phyloP scores from a whole-genome alignment of 106 monocot genomes.

The Amphibolis antarctica region DNA sequence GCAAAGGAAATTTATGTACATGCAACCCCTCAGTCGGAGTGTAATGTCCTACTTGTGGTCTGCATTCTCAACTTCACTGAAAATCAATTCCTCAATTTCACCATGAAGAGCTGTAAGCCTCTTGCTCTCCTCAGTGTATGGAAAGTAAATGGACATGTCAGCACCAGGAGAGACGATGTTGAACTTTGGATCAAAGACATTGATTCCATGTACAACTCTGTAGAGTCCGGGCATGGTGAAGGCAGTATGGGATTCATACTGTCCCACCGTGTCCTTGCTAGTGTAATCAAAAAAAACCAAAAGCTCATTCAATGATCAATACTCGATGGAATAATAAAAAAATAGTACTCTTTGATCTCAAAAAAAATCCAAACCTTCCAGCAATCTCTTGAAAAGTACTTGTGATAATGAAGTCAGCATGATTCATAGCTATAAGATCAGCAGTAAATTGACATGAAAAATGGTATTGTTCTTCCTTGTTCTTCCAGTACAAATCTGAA shows the following conservation, averaged over 20 bases:
- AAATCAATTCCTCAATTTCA: conserved; percentile 28
- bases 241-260: conserved; percentile 29
- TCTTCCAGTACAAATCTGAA: conserved; percentile 31
- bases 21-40: neutral
- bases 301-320: neutral
- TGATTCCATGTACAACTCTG: conserved; percentile 29
- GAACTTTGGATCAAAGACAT: conserved; percentile 31
- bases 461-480: conserved; percentile 23
- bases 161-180: conserved; percentile 32
- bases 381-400: conserved; percentile 96
- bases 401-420: conserved; percentile 85
- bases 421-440: conserved; percentile 90
- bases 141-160: conserved; percentile 33
- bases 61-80: conserved; percentile 18
- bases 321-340: neutral
- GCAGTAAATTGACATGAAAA: conserved; percentile 33
- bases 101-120: conserved; percentile 20
- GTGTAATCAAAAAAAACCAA: neutral
- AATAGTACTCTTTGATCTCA: neutral
- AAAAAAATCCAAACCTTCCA: conserved; percentile 44
- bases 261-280: conserved; percentile 29
- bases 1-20: neutral
- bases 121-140: conserved; percentile 19
- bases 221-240: conserved; percentile 32
- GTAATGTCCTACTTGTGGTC: conserved; percentile 21